phyloP scores from a whole-genome alignment of 1,284 basidiomycete species.

The Afroboletus lepidellus region DNA sequence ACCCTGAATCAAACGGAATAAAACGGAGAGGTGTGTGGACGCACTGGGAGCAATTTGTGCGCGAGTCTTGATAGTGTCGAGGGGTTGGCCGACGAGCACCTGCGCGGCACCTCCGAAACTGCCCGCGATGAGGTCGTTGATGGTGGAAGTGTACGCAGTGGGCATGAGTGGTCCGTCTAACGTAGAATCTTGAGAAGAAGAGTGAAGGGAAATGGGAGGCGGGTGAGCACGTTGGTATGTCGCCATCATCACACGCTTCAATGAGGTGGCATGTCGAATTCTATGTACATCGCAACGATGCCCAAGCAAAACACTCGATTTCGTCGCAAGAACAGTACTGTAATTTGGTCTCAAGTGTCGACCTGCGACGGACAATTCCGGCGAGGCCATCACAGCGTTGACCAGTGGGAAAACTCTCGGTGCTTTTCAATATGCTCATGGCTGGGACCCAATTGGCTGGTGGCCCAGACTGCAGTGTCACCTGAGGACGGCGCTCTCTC shows the following conservation, averaged over 20 bases:
- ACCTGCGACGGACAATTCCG: too few relatives aligned
- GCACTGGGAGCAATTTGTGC: constrained; percentile 77
- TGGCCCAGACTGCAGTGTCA: too few relatives aligned
- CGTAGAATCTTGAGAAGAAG: neutral
- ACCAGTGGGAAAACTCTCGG: neutral
- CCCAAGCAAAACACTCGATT: too few relatives aligned
- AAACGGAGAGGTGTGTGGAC: constrained; percentile 13
- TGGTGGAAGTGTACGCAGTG: constrained; percentile 41
- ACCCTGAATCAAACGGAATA: neutral
- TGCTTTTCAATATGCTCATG: neutral
- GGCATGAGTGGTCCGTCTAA: constrained; percentile 12
- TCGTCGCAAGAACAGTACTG: too few relatives aligned
- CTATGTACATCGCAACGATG: too few relatives aligned
- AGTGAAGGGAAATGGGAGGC: too few relatives aligned
- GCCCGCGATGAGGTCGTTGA: constrained; percentile 76
- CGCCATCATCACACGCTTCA: constrained; percentile 5
- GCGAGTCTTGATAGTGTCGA: constrained; percentile 86
- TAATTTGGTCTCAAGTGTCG: too few relatives aligned
- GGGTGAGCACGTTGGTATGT: neutral
- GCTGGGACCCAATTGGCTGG: neutral
- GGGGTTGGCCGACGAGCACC: constrained; percentile 83
- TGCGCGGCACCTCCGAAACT: constrained; percentile 77
- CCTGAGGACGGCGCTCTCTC: neutral
- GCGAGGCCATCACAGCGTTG: too few relatives aligned
- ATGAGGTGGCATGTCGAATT: too few relatives aligned